Base-by-base conservation (phyloP, 2,329 filamentous ascomycete genomes). In the Fusarium sp. region DNA sequence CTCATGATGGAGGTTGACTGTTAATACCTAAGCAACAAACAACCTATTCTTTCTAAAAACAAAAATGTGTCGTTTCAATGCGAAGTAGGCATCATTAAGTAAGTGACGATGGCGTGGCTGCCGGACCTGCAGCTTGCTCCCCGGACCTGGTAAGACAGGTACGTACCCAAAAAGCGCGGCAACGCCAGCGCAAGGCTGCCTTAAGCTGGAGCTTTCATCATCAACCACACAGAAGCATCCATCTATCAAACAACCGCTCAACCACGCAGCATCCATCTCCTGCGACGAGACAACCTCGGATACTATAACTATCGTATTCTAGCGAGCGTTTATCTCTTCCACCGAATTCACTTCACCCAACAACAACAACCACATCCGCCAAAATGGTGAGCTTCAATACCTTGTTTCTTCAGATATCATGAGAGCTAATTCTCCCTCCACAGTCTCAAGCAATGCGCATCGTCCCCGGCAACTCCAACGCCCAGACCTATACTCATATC, bases 361-460 rank as follows among this genome's bases (percentile, higher is more conserved):
- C 33, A 57, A 13, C 33, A 57, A 46, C 48, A 58, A 27, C 39
- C 55, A 51, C 49, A 69, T 54, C 76, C 71, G 72, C 68, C 80
- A 84, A 80, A 61, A 87, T 87, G 84, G 84, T 86, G 81, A 78
- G 79, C 74, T 51, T 53, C 62, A 52, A 62, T 41, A 51, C 47
- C 49, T 46, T 33, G 40, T 59, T 40, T 36, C 46, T 41, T 27
- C 48, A 25, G 27, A 49, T 45, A 50, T 47, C 56, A 63, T 41
- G 47, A 59, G 35, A 58, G 57, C 68, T 70, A 67, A 72, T 58
- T 66, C 68, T 23, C 67, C 66, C 67, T 52, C 39, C 60, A 17
- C 48, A 58, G 48, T 63, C 62, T 45, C 79, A 96, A 92, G 91
- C 93, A 76, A 91, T 98, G 87, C 93, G 94, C 82, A 91, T 99